Evolutionary conservation across 2,329 filamentous ascomycete species (phyloP).

Genomic region (Monosporascus sp.): DNA sequence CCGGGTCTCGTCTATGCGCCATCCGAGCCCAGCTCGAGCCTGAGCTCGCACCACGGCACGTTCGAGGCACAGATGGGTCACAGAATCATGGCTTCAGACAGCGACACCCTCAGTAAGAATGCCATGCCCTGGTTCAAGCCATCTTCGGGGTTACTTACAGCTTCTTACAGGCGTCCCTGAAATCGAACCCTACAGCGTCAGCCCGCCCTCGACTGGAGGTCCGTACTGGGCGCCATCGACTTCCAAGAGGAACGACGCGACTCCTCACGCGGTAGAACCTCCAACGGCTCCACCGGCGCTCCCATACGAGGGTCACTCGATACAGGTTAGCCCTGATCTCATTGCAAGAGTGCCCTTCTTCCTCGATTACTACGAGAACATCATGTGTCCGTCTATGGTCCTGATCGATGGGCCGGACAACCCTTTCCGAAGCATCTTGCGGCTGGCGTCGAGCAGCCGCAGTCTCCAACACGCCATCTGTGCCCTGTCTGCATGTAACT

Average conservation of each 20-base stretch:
- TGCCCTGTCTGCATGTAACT: slow-evolving; percentile 80
- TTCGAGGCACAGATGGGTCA: slow-evolving; percentile 51
- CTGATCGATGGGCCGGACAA: slow-evolving; percentile 83
- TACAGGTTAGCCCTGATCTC: slow-evolving; percentile 55
- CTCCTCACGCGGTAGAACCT: slow-evolving; percentile 35
- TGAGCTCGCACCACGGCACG: slow-evolving; percentile 53
- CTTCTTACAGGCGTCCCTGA: slow-evolving; percentile 42
- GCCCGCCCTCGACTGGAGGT: slow-evolving; percentile 38
- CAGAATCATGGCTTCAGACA: slow-evolving; percentile 46
- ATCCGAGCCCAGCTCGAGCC: slow-evolving; percentile 55
- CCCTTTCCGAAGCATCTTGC: slow-evolving; percentile 77
- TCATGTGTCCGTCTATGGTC: slow-evolving; percentile 87
- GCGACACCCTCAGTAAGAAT: slow-evolving; percentile 51
- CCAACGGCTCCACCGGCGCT: slow-evolving; percentile 44
- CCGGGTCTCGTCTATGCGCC: slow-evolving; percentile 57
- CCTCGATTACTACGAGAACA: slow-evolving; percentile 89
- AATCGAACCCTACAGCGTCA: slow-evolving; percentile 46
- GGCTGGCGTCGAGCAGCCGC: slow-evolving; percentile 69
- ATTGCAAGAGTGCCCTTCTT: slow-evolving; percentile 80
- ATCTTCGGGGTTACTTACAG: slow-evolving; percentile 22
- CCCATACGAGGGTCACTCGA: slow-evolving; percentile 37
- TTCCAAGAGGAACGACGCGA: slow-evolving; percentile 38
- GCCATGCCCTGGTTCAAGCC: background rate
- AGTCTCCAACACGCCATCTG: slow-evolving; percentile 91
- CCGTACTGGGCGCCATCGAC: slow-evolving; percentile 42